phyloP scores from a whole-genome alignment of 2,329 filamentous ascomycete genomes.

The Passalora sequoiae region DNA sequence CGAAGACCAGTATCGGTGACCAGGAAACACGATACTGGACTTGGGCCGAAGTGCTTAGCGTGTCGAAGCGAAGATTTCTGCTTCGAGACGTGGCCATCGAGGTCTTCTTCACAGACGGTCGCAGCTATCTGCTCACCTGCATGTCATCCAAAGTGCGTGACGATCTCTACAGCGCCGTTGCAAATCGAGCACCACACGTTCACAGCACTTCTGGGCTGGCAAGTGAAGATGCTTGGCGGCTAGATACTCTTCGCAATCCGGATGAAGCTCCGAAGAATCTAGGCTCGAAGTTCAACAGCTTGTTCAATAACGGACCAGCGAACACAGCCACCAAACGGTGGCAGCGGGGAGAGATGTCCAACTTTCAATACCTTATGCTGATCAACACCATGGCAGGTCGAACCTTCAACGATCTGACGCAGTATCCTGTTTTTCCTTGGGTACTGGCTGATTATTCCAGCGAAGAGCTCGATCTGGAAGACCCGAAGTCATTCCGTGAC shows the following conservation, averaged over 20 bases:
- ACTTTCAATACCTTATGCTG: conserved; percentile 98
- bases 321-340: conserved; percentile 84
- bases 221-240: conserved; percentile 83
- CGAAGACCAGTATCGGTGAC: conserved; percentile 48
- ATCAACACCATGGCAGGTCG: conserved; percentile 95
- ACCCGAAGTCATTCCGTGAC: conserved; percentile 83
- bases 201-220: conserved; percentile 54
- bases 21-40: conserved; percentile 87
- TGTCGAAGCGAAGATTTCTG: conserved; percentile 90
- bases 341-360: conserved; percentile 92
- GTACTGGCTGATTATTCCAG: conserved; percentile 93
- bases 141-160: conserved; percentile 70
- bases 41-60: conserved; percentile 89
- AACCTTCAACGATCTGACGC: conserved; percentile 96
- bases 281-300: conserved; percentile 83
- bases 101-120: conserved; percentile 92
- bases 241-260: conserved; percentile 72
- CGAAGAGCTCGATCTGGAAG: conserved; percentile 78
- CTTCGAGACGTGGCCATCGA: conserved; percentile 97
- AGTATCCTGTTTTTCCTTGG: conserved; percentile 98
- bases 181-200: conserved; percentile 74
- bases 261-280: conserved; percentile 62
- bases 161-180: conserved; percentile 71
- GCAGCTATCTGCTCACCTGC: conserved; percentile 87
- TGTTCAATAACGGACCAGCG: conserved; percentile 78